Evolutionary conservation across 441 rosid species (phyloP).

Genomic region (Adansonia gregorii): DNA sequence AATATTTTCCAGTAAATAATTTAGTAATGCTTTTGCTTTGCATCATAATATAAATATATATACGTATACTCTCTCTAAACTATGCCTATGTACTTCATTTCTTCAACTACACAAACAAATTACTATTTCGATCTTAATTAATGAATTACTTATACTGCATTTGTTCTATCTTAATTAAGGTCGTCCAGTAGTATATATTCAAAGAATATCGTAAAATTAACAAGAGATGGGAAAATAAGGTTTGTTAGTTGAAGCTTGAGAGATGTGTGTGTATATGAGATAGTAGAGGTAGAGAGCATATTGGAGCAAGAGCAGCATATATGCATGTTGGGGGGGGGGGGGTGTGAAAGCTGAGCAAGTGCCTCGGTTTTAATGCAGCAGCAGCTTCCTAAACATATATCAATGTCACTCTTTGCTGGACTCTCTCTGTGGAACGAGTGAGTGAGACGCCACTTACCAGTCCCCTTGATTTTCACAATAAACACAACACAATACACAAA

Average conservation of each 20-base stretch:
- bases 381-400: neutral
- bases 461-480: conserved; percentile 27
- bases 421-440: neutral
- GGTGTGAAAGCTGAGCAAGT: neutral
- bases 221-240: too few species aligned
- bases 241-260: neutral
- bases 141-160: neutral
- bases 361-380: conserved; percentile 25
- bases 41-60: too few species aligned
- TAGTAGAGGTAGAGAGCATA: too few species aligned
- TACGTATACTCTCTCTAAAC: too few species aligned
- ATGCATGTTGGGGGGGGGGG: conserved; percentile 7
- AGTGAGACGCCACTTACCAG: conserved; percentile 27
- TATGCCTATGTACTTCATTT: too few species aligned
- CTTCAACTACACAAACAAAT: neutral
- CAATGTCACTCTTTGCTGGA: neutral
- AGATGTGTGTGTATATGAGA: neutral
- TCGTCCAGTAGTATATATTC: too few species aligned
- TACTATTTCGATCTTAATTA: neutral
- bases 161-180: too few species aligned
- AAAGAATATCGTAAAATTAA: too few species aligned
- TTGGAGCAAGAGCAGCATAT: neutral
- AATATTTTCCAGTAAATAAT: too few species aligned
- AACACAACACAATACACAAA: neutral
- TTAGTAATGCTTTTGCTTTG: too few species aligned